Evolutionary conservation across 1,284 basidiomycete species (phyloP), one percentile per base, ranked within the genome.

Genomic region (Takashimella tepidaria): DNA sequence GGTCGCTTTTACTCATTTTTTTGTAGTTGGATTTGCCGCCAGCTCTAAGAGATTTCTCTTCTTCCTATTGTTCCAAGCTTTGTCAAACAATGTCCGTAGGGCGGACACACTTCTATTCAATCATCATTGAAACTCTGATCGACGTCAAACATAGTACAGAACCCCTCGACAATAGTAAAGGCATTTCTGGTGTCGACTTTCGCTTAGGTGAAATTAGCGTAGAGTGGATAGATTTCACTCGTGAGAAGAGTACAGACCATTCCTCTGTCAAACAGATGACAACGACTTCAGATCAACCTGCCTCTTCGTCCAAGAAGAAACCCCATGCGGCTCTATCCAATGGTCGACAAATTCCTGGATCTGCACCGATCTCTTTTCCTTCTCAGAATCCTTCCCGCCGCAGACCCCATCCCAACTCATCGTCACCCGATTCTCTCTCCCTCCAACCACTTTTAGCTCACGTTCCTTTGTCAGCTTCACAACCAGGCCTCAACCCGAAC

Each of bases 161-260:
- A n/a, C n/a, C n/a, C n/a, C n/a, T n/a, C n/a, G n/a, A n/a, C n/a
- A n/a, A n/a, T n/a, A n/a, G n/a, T n/a, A n/a, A n/a, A n/a, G n/a
- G n/a, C n/a, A n/a, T n/a, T n/a, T n/a, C n/a, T n/a, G n/a, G n/a
- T n/a, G n/a, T n/a, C n/a, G 70, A 70, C 53, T 72, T 64, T 66
- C 59, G 70, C 31, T 53, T 69, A 5, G 70, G 70, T 26, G 67
- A 70, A n/a, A 72, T 73, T 57, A 62, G 62, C 16, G 69, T 74
- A 16, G 72, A 74, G 53, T 74, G 69, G 69, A 58, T 74, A 13
- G 72, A 74, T 54, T 70, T 74, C 41, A 72, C 69, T 10, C 59
- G 68, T 21, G 70, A 73, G 63, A 74, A 74, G 62, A 62, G 55
- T 44, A 40, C 61, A 20, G 67, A 70, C 41, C 31, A 16, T 37